Evolutionary conservation across 2,329 filamentous ascomycete genomes (phyloP).

Genomic region (Fusarium gaditjirri): DNA sequence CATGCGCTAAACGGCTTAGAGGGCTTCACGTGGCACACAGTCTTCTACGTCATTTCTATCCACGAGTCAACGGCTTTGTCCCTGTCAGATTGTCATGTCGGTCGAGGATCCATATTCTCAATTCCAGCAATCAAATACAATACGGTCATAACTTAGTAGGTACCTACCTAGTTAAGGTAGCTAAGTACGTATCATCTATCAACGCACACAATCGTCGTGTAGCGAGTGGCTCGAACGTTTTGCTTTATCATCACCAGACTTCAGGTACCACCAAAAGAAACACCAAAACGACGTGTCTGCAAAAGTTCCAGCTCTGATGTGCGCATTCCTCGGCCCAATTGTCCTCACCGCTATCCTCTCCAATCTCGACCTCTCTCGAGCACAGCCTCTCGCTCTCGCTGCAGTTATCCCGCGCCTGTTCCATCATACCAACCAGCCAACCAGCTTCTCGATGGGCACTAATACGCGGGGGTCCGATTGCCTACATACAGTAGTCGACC

Average conservation of each 20-base stretch:
- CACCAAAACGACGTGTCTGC: slow-evolving; percentile 10
- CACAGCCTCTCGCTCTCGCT: slow-evolving; percentile 17
- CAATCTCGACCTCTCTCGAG: slow-evolving; percentile 1
- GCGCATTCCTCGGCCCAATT: slow-evolving; percentile 5
- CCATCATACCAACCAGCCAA: slow-evolving; percentile 7
- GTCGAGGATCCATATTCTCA: neutral
- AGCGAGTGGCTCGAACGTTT: slow-evolving; percentile 3
- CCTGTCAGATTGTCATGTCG: neutral
- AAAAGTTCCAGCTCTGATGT: slow-evolving; percentile 20
- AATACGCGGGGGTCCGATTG: slow-evolving; percentile 15
- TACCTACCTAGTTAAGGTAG: too few relatives aligned
- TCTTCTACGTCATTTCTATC: slow-evolving; percentile 26
- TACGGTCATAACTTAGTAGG: neutral
- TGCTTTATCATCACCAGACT: slow-evolving; percentile 13
- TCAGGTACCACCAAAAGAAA: slow-evolving; percentile 18
- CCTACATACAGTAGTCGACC: neutral
- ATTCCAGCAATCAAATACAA: neutral
- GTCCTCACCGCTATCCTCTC: slow-evolving; percentile 14
- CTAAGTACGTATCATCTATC: neutral
- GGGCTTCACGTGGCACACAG: slow-evolving; percentile 28
- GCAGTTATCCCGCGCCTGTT: slow-evolving; percentile 12
- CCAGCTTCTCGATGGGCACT: slow-evolving; percentile 1
- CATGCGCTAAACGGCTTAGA: slow-evolving; percentile 27
- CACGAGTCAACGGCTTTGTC: slow-evolving; percentile 9
- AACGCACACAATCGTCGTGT: neutral